These are phyloP conservation scores for Saccharomycopsis sp. DNA, from an alignment of 805 yeast species.

Conservation along the genomic window DNA sequence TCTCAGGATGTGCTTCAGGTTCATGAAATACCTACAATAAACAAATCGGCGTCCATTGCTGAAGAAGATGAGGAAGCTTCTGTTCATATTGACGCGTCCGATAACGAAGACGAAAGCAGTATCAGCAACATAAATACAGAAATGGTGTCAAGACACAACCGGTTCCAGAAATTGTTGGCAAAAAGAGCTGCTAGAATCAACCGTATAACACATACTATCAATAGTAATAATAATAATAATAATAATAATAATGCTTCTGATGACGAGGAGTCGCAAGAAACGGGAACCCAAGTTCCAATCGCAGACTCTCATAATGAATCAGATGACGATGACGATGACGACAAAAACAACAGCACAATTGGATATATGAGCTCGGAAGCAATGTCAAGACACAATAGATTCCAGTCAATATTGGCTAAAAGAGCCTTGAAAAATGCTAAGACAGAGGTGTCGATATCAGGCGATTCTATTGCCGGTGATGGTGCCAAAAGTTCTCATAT, in stretches of 20 bases:
- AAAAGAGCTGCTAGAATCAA: slow-evolving; percentile 14
- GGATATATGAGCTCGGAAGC: slow-evolving; percentile 4
- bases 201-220: neutral
- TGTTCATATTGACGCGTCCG: neutral
- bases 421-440: slow-evolving; percentile 3
- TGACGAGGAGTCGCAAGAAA: slow-evolving; percentile 1
- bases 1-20: neutral
- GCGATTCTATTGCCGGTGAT: neutral
- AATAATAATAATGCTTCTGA: slow-evolving; percentile 5
- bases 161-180: slow-evolving; percentile 18
- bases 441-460: neutral
- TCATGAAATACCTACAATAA: neutral
- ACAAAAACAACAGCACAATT: neutral
- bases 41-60: neutral
- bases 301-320: neutral
- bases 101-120: neutral
- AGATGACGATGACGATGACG: neutral
- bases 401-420: slow-evolving; percentile 17
- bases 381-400: slow-evolving; percentile 18
- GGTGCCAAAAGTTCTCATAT: neutral
- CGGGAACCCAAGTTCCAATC: neutral
- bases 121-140: slow-evolving; percentile 11
- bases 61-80: neutral
- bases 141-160: slow-evolving; percentile 18
- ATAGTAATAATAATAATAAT: too few relatives aligned